phyloP scores from a whole-genome alignment of 2,329 filamentous ascomycete genomes.

The Cladobotryum mycophilum region DNA sequence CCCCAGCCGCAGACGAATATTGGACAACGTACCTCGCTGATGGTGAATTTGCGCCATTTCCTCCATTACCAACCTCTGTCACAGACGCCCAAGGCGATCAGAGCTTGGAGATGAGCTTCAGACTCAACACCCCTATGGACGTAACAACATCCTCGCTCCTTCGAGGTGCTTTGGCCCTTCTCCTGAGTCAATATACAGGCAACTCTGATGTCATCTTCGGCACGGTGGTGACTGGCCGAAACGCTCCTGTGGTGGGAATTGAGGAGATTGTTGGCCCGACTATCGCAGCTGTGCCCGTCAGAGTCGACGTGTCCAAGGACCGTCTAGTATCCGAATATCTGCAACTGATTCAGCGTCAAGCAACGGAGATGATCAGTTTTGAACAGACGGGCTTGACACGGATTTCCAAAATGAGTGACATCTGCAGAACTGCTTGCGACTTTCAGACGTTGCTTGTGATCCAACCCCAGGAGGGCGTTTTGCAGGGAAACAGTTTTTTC shows the following conservation, averaged over 20 bases:
- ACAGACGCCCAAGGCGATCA: too few species aligned
- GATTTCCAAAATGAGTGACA: conserved; percentile 10
- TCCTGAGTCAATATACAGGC: conserved; percentile 9
- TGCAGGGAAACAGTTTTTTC: too few species aligned
- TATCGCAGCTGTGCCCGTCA: conserved; percentile 21
- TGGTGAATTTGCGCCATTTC: neutral
- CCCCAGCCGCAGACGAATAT: neutral
- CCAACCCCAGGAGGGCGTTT: conserved; percentile 7
- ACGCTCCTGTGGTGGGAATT: conserved; percentile 18
- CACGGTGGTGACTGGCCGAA: conserved; percentile 18
- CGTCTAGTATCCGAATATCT: conserved; percentile 23
- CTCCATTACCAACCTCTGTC: neutral
- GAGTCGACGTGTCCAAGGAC: conserved; percentile 9
- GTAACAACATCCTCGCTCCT: neutral
- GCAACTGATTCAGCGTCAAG: conserved; percentile 19
- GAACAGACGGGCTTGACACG: conserved; percentile 15
- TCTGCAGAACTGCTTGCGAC: conserved; percentile 4
- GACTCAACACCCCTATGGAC: neutral
- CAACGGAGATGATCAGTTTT: conserved; percentile 9
- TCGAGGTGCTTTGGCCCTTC: conserved; percentile 8
- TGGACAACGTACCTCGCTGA: neutral
- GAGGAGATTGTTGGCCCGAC: conserved; percentile 21
- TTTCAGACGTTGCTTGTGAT: conserved; percentile 15
- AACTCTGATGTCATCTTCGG: conserved; percentile 25
- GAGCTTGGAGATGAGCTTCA: neutral